These are phyloP conservation scores for Orychophragmus violaceus DNA, from an alignment of 345 rosid species.

Conservation along the genomic window DNA sequence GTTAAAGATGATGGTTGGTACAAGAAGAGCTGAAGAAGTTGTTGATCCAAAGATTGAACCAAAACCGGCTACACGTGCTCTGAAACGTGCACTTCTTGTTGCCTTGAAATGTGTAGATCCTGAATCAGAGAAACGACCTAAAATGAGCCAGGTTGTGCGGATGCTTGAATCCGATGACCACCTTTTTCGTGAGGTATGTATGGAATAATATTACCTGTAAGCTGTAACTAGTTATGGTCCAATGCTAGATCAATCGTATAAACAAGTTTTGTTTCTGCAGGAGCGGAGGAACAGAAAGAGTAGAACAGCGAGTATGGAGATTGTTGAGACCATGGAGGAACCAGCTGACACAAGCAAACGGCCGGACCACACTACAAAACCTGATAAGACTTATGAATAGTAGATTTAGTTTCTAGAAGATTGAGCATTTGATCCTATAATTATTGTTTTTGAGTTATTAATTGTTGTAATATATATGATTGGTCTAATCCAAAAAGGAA, in stretches of 20 bases:
- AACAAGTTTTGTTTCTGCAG: constrained; percentile 32
- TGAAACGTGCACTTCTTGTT: constrained; percentile 76
- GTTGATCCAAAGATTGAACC: constrained; percentile 69
- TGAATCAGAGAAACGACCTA: constrained; percentile 80
- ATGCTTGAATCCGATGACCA: constrained; percentile 92
- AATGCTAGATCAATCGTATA: background rate
- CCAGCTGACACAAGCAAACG: constrained; percentile 33
- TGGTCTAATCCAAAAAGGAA: background rate
- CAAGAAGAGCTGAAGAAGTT: constrained; percentile 88
- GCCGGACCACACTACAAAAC: constrained; percentile 11
- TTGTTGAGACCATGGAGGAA: constrained; percentile 53
- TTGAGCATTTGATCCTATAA: background rate
- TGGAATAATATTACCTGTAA: background rate
- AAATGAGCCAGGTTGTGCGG: constrained; percentile 82
- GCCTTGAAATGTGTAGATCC: constrained; percentile 92
- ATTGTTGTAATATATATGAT: background rate
- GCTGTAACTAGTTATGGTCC: background rate
- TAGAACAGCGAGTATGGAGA: constrained; percentile 77
- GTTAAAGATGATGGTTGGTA: constrained; percentile 94
- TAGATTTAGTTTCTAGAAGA: background rate
- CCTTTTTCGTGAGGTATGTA: constrained; percentile 73
- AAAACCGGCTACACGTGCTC: constrained; percentile 63
- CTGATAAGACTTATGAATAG: constrained; percentile 17
- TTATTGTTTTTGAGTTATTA: background rate
- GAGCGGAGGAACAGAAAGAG: constrained; percentile 77